Conservation (phyloP, 129 eudicot genomes). For the Rutidosis leptorrhynchoides region DNA sequence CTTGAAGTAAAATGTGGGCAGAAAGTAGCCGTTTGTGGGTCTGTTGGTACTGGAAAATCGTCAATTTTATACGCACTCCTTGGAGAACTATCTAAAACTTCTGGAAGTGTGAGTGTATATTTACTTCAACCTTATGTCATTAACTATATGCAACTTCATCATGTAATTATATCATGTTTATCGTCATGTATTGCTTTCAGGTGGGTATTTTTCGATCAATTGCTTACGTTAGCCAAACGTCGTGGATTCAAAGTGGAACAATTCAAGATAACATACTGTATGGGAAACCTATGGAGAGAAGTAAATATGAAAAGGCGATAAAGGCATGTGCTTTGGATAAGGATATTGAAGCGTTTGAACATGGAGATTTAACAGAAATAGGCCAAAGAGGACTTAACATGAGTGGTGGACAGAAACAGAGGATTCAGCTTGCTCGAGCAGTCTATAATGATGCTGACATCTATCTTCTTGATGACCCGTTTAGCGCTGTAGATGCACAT, state of each 20-base stretch:
- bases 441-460: slow-evolving; percentile 84
- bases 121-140: not conserved
- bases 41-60: slow-evolving; percentile 70
- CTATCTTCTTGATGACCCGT: slow-evolving; percentile 84
- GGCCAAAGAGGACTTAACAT: slow-evolving; percentile 82
- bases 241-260: slow-evolving; percentile 78
- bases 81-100: slow-evolving; percentile 58
- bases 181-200: slow-evolving; percentile 25
- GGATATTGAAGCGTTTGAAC: slow-evolving; percentile 50
- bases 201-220: slow-evolving; percentile 48
- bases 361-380: slow-evolving; percentile 82
- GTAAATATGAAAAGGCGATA: slow-evolving; percentile 49
- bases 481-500: slow-evolving; percentile 93
- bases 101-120: slow-evolving; percentile 46
- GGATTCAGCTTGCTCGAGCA: slow-evolving; percentile 88
- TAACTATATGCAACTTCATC: not conserved
- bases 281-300: slow-evolving; percentile 67
- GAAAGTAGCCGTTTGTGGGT: slow-evolving; percentile 58
- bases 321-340: slow-evolving; percentile 65
- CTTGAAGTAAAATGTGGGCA: slow-evolving; percentile 38
- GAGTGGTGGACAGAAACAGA: slow-evolving; percentile 93
- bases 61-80: slow-evolving; percentile 52
- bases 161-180: not conserved
- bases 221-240: slow-evolving; percentile 68
- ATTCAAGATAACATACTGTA: slow-evolving; percentile 60